Evolutionary conservation across 371 early-diverging fungal species (phyloP), one percentile per base, ranked within the genome.

Genomic region (Mucor plumbeus): DNA sequence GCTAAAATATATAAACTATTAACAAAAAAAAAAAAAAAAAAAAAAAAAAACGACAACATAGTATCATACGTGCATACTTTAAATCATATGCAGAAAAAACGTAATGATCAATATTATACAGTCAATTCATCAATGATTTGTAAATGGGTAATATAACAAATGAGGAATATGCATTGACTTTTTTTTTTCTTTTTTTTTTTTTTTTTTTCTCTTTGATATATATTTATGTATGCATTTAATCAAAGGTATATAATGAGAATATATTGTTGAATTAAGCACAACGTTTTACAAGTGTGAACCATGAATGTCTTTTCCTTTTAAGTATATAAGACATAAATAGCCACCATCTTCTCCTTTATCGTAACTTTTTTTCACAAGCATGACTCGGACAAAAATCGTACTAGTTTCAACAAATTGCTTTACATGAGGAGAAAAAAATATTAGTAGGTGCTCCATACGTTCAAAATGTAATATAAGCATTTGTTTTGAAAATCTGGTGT

Each of bases 221-320:
- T 44, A 44, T n/a, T 15, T 15, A 44, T 17, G 7, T 44, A 44
- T n/a, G 17, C 44, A n/a, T 17, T 44, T n/a, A 5, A 17, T 44
- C 17, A 15, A 3, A 44, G 44, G 17, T 8, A n/a, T 44, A 19
- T 19, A 47, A 17, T 47, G 47, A 15, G 44, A n/a, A 44, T n/a
- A 44, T n/a, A 17, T n/a, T 43, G 43, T 15, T 44, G 44, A 44
- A 44, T 44, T 44, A 6, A 5, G 17, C 44, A 44, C 44, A 44
- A 44, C 44, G 44, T 44, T 44, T 44, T 44, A 44, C 44, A 44
- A 44, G 44, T 17, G 44, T 17, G n/a, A 44, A 17, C 44, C 44
- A 44, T 44, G 17, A 44, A 44, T 17, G 7, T 17, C 44, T 44
- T 44, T 44, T 44, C 44, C 44, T 44, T 17, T 17, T 17, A 44